These are phyloP conservation scores for Hypoxylon intermedium DNA, from an alignment of 495 filamentous ascomycete species.

Conservation along the genomic window DNA sequence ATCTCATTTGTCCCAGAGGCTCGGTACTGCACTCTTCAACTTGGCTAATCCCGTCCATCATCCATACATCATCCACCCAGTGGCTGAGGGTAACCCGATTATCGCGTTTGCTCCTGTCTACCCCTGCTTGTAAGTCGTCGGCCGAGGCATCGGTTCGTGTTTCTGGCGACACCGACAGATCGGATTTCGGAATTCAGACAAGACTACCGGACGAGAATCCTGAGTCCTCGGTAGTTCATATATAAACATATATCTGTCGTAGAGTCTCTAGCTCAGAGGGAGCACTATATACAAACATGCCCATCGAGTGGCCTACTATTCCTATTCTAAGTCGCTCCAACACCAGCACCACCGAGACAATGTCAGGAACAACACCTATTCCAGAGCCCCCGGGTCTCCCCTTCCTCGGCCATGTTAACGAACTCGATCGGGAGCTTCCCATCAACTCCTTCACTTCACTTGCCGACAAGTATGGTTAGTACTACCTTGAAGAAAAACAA, in stretches of 20 bases:
- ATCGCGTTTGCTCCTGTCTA: not conserved
- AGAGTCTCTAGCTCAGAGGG: conserved; percentile 18
- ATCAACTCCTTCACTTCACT: conserved; percentile 32
- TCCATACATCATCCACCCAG: not conserved
- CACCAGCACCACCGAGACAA: conserved; percentile 21
- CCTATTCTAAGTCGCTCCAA: conserved; percentile 15
- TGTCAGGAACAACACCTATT: conserved; percentile 37
- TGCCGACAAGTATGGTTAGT: conserved; percentile 45
- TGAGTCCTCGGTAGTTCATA: no score
- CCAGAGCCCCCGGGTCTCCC: conserved; percentile 42
- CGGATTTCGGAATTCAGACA: conserved; percentile 22
- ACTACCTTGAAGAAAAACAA: not conserved
- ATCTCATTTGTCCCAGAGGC: not conserved
- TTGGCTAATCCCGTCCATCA: not conserved
- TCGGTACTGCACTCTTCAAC: not conserved
- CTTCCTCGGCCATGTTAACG: conserved; percentile 37
- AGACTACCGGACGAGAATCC: conserved; percentile 1
- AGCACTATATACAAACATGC: conserved; percentile 9
- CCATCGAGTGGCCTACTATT: conserved; percentile 33
- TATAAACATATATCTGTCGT: conserved; percentile 8
- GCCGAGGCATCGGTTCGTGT: not conserved
- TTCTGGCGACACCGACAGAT: not conserved
- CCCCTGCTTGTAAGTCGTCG: not conserved
- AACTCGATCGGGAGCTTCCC: conserved; percentile 36
- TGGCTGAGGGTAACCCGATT: conserved; percentile 13